Percentiles rank a stretch among this genome's conserved stretches.
Evolutionary conservation across 345 rosid genomes (phyloP).

Genomic region (Crucihimalaya himalaica): DNA sequence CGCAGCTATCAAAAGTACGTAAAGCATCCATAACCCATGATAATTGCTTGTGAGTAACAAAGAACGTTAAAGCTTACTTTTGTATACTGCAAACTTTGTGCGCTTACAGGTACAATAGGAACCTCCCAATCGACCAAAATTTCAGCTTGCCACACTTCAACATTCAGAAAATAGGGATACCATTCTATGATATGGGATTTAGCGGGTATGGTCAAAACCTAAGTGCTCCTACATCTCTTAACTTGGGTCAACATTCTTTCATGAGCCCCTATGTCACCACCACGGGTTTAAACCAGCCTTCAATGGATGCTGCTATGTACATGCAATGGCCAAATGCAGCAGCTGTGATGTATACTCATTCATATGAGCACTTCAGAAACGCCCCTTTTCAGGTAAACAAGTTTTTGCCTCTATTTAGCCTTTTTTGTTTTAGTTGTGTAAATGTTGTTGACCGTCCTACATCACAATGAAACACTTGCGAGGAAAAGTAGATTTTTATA

Average conservation of each 20-base stretch:
- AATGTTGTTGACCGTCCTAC: neutral
- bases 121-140: constrained; percentile 61
- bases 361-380: constrained; percentile 75
- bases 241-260: constrained; percentile 55
- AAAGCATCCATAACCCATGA: neutral
- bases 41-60: neutral
- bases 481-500: neutral
- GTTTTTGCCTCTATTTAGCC: neutral
- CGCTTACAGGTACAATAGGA: constrained; percentile 65
- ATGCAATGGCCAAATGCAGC: constrained; percentile 84
- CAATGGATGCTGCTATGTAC: constrained; percentile 53
- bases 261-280: constrained; percentile 57
- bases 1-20: constrained; percentile 69
- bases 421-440: neutral
- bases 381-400: constrained; percentile 65
- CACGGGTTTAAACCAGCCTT: constrained; percentile 48
- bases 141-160: constrained; percentile 51
- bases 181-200: constrained; percentile 56
- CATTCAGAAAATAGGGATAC: constrained; percentile 66
- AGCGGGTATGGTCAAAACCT: constrained; percentile 62
- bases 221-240: constrained; percentile 47
- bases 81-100: neutral
- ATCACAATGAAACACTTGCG: neutral
- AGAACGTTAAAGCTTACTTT: neutral
- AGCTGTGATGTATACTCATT: constrained; percentile 69